Evolutionary conservation across 139 green algal genomes (phyloP), one percentile per base, ranked within the genome.

Genomic region (Pycnococcus provasolii): DNA sequence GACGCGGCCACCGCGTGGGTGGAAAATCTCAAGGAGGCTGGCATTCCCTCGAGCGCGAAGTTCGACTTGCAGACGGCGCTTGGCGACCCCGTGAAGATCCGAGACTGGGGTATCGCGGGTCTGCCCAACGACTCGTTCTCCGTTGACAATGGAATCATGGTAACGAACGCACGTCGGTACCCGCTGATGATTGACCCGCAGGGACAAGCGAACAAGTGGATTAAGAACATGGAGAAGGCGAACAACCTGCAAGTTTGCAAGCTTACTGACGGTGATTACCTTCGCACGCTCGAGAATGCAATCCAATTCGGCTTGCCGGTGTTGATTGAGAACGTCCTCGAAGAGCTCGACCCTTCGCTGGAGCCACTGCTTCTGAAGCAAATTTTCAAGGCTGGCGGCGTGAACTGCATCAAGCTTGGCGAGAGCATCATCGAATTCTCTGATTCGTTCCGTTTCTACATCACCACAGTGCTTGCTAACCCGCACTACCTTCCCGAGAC

Each of bases 401-500:
- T 81, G 39, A 74, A 62, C 45, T 77, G 64, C 70, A 81, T 81
- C 64, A 48, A 67, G 66, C 71, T 81, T 3, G 75, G 75, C 11
- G 75, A 81, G 40, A 52, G 45, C 3, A 67, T 48, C 40, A 77
- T 81, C 53, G 76, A 81, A 64, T 81, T 63, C 62, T 64, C 50
- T 0, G 58, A 68, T 61, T 42, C 69, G 45, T 82, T 77, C 58
- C 58, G 76, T 7, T 82, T 88, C 70, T 88, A 88, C 73, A 81
- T 81, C 60, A 81, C 75, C 8, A 77, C 75, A 3, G 43, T 64
- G 39, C 43, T 77, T 0, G 47, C 70, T 11, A 81, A 81, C 71
- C 75, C 75, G 54, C 75, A 81, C 75, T 81, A 81, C 75, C 67
- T 81, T 13, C 75, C 75, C n/a, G 75, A 81, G 62, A 67, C 54